Evolutionary conservation across 2,329 filamentous ascomycete genomes (phyloP).

Genomic region (Pseudocercospora pini-densiflorae): DNA sequence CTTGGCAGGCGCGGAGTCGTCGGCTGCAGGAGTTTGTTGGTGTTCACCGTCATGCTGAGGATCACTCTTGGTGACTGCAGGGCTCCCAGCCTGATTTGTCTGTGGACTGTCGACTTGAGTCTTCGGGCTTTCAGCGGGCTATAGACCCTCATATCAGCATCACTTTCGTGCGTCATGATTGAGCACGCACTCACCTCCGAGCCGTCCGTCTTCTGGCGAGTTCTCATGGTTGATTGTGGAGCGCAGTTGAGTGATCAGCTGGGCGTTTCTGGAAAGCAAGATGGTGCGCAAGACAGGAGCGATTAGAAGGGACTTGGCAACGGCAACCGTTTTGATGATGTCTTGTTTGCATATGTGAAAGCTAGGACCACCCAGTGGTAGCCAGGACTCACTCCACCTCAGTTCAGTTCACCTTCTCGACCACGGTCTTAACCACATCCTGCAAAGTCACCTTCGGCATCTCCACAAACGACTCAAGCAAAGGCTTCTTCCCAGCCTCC

Average conservation of each 20-base stretch:
- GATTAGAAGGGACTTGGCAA: not conserved
- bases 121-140: not conserved
- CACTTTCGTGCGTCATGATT: not conserved
- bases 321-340: not conserved
- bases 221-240: not conserved
- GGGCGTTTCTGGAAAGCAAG: not conserved
- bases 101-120: not conserved
- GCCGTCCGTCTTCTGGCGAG: not conserved
- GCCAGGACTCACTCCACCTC: not conserved
- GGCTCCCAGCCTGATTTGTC: not conserved
- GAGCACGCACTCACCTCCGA: not conserved
- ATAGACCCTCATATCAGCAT: not conserved
- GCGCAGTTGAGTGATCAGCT: not conserved
- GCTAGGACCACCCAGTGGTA: not conserved
- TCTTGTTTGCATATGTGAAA: not conserved
- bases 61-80: not conserved
- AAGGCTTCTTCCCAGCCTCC: slow-evolving; percentile 16
- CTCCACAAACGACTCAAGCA: slow-evolving; percentile 18
- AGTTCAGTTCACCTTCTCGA: not conserved
- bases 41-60: not conserved
- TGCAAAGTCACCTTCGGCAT: slow-evolving; percentile 20
- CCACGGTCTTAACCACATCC: slow-evolving; percentile 6
- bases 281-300: not conserved
- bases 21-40: not conserved
- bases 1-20: not conserved